Evolutionary conservation across 352 stramenopile genomes (phyloP).

Genomic region (Pythium plurisporium): DNA sequence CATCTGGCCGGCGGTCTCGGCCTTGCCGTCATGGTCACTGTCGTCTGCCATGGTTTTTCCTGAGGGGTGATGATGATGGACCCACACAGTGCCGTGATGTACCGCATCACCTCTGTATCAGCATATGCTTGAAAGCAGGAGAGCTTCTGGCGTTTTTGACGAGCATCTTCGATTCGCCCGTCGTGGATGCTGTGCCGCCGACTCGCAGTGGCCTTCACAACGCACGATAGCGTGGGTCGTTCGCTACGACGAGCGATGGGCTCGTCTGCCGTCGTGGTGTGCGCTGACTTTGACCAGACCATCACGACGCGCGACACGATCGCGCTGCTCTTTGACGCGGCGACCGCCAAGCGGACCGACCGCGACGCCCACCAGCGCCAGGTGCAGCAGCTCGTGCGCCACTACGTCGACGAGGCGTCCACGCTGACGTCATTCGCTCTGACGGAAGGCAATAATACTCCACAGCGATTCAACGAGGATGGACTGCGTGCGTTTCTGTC

Average conservation of each 20-base stretch:
- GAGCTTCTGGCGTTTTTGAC: not conserved
- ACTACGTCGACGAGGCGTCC: not conserved
- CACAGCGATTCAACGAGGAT: constrained; percentile 24
- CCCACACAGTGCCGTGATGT: no score
- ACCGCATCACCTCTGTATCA: not conserved
- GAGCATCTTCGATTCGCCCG: no score
- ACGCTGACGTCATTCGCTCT: not conserved
- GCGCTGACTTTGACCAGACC: constrained; percentile 73
- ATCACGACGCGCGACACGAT: constrained; percentile 59
- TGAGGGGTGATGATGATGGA: no score
- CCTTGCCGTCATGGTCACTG: constrained; percentile 30
- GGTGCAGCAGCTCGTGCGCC: constrained; percentile 27
- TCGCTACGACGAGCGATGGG: not conserved
- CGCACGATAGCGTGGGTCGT: no score
- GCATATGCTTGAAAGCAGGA: constrained; percentile 1
- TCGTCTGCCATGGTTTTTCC: constrained; percentile 20
- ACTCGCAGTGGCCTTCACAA: no score
- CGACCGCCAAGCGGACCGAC: constrained; percentile 2
- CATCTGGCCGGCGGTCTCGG: constrained; percentile 69
- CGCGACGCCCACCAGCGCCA: constrained; percentile 13
- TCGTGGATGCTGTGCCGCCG: not conserved
- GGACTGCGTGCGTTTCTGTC: constrained; percentile 41
- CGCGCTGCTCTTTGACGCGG: constrained; percentile 43
- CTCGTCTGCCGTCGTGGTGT: constrained; percentile 34
- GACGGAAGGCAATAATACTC: not conserved